These are phyloP conservation scores for Pseudocercospora eumusae DNA, from an alignment of 2,329 filamentous ascomycete genomes.

Conservation along the genomic window DNA sequence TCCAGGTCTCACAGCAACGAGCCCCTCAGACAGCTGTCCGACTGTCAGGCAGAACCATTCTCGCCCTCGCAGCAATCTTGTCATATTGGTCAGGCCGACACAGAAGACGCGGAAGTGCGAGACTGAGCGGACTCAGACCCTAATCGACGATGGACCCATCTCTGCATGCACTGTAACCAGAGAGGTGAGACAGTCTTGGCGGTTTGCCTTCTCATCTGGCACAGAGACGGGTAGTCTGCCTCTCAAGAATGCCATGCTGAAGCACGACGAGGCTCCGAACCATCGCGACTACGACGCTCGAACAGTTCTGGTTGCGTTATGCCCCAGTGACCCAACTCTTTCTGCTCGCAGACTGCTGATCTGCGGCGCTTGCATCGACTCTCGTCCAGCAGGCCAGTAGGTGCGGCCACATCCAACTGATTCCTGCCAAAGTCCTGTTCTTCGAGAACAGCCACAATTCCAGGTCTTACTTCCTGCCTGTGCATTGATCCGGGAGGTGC, in stretches of 20 bases:
- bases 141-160: background rate
- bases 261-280: background rate
- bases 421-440: background rate
- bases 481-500: background rate
- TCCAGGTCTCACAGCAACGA: background rate
- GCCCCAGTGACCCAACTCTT: background rate
- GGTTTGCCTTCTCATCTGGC: background rate
- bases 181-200: background rate
- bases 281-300: background rate
- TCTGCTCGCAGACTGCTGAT: background rate
- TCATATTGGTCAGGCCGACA: background rate
- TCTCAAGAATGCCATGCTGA: background rate
- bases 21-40: background rate
- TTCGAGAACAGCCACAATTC: background rate
- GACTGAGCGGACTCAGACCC: background rate
- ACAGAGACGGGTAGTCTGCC: background rate
- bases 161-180: background rate
- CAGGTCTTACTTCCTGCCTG: background rate
- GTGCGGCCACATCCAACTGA: conserved; percentile 2
- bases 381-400: background rate
- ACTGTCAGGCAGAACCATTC: background rate
- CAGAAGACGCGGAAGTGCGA: background rate
- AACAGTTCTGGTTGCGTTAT: background rate
- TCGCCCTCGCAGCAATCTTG: background rate
- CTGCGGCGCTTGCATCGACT: background rate